A percentile compares a stretch with the other conserved stretches of the same genome.
These are phyloP conservation scores for Hordeum pubiflorum DNA, from an alignment of 202 grass and related monocot species.

Conservation along the genomic window DNA sequence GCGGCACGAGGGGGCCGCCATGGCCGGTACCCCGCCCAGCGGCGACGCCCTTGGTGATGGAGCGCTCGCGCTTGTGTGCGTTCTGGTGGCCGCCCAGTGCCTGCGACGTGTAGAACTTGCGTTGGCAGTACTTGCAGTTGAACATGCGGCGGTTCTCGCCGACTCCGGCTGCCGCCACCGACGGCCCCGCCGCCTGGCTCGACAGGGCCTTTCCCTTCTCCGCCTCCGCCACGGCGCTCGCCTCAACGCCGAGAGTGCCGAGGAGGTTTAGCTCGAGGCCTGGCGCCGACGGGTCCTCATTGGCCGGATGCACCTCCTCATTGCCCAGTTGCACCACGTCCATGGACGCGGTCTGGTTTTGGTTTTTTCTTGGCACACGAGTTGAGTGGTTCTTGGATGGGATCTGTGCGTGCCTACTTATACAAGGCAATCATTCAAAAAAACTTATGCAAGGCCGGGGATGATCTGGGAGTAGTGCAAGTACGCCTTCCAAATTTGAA, in stretches of 20 bases:
- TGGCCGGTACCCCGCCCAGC: constrained; percentile 1
- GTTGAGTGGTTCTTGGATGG: neutral
- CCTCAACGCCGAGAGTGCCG: neutral
- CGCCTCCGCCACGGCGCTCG: neutral
- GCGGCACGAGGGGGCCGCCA: constrained; percentile 7
- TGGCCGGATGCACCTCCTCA: neutral
- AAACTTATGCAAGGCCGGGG: too few relatives aligned
- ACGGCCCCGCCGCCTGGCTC: neutral
- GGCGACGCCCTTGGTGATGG: constrained; percentile 34
- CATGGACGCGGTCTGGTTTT: constrained; percentile 14
- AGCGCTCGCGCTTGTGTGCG: constrained; percentile 70
- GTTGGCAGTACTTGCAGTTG: constrained; percentile 61
- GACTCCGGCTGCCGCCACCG: neutral
- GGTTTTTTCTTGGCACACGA: constrained; percentile 7
- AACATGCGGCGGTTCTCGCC: constrained; percentile 14
- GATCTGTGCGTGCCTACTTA: constrained; percentile 24
- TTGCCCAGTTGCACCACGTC: neutral
- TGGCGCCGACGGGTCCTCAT: neutral
- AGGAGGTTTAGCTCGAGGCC: constrained; percentile 31
- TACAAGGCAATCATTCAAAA: constrained; percentile 16
- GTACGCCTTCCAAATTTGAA: constrained; percentile 22
- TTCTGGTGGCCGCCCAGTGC: constrained; percentile 72
- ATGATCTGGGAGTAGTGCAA: neutral
- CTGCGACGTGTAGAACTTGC: constrained; percentile 67
- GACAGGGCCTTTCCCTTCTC: neutral